phyloP scores from a whole-genome alignment of 192 early-diverging fungal genomes.

The Chytriomyces sp. region DNA sequence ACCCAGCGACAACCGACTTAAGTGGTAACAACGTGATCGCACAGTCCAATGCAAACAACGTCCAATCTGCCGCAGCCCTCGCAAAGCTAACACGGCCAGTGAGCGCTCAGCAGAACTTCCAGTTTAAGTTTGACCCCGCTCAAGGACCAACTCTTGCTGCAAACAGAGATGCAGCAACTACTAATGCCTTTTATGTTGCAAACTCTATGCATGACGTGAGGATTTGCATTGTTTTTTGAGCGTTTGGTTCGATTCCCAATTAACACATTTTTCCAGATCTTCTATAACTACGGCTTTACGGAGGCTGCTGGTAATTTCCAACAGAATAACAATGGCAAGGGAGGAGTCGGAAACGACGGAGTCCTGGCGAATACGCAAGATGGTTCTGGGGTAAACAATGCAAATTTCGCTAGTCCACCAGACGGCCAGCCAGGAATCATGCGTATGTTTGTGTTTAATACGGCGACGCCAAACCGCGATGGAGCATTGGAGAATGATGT shows the following conservation, averaged over 20 bases:
- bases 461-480: constrained; percentile 57
- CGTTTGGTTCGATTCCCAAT: neutral
- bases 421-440: constrained; percentile 62
- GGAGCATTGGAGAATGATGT: constrained; percentile 62
- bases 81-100: neutral
- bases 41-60: constrained; percentile 26
- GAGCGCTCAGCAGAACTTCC: neutral
- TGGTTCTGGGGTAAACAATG: constrained; percentile 69
- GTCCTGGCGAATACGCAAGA: constrained; percentile 62
- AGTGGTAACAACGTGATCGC: constrained; percentile 30
- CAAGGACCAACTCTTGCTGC: constrained; percentile 6
- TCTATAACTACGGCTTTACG: constrained; percentile 31
- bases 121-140: constrained; percentile 4
- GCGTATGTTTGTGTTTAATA: constrained; percentile 26
- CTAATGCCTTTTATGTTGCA: constrained; percentile 39
- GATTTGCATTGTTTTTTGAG: neutral
- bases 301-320: constrained; percentile 49
- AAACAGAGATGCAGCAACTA: constrained; percentile 30
- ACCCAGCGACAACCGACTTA: neutral
- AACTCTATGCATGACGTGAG: constrained; percentile 62
- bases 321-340: constrained; percentile 37
- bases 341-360: constrained; percentile 46
- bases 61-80: neutral
- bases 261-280: constrained; percentile 12
- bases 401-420: constrained; percentile 75